Conservation (phyloP, 768 basidiomycete species). For the Botryobasidium botryosum region DNA sequence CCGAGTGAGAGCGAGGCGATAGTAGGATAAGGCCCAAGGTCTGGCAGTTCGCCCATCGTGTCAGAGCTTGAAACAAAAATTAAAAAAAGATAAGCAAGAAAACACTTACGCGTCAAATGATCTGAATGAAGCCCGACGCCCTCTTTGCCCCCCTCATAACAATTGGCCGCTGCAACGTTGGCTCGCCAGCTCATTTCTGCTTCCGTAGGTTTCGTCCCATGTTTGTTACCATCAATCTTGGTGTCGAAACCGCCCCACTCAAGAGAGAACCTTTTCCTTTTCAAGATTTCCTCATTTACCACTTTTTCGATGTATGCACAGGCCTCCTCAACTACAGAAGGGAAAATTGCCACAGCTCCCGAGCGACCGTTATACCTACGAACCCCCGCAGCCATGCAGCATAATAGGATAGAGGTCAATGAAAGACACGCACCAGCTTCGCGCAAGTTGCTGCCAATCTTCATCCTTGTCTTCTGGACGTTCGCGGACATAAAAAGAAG, state of each 20-base stretch:
- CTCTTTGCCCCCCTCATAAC: conserved; percentile 65
- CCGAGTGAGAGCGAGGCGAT: conserved; percentile 76
- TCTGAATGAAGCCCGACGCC: conserved; percentile 73
- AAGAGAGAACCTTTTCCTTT: conserved; percentile 39
- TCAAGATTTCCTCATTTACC: conserved; percentile 54
- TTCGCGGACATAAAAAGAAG: conserved; percentile 53
- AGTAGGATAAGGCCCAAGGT: conserved; percentile 69
- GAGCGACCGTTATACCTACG: conserved; percentile 71
- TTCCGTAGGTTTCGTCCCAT: too few relatives aligned
- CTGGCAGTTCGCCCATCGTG: too few relatives aligned
- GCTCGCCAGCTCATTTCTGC: conserved; percentile 44
- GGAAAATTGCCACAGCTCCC: conserved; percentile 38
- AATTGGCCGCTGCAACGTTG: conserved; percentile 74
- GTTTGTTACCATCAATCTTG: too few relatives aligned
- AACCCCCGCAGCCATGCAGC: not conserved
- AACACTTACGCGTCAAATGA: conserved; percentile 7
- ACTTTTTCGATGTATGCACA: conserved; percentile 49
- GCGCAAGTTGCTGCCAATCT: conserved; percentile 55
- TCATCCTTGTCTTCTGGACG: conserved; percentile 17
- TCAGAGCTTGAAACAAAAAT: too few relatives aligned
- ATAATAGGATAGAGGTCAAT: not conserved
- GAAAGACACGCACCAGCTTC: conserved; percentile 37
- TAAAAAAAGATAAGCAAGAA: conserved; percentile 22
- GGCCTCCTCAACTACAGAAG: conserved; percentile 59
- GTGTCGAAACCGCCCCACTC: conserved; percentile 40